Base-by-base conservation (phyloP, 768 basidiomycete species). In the Mycena crocata region DNA sequence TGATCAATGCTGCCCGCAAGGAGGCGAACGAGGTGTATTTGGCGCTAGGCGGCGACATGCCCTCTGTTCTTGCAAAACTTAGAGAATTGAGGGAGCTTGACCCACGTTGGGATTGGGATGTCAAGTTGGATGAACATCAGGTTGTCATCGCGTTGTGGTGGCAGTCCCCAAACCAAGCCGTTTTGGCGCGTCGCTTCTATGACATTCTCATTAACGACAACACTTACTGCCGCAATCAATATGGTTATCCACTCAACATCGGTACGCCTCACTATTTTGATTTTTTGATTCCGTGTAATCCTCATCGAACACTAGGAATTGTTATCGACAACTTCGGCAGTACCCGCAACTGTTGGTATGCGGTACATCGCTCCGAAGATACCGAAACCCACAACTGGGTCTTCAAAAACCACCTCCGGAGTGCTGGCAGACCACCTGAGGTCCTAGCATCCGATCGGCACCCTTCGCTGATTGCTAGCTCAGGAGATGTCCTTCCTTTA, bases 181-280 rank as follows among this genome's bases (percentile, higher is more conserved):
- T 70, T 1, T 69, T 79, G 13, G 56, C 69, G 3, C 40, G 56
- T 23, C 68, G 64, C 3, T 79, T 62, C 50, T 35, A 40, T 21
- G 78, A 81, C 69, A 64, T 81, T 28, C 66, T 81, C 8, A 73
- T 80, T 44, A 77, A 75, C 59, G 77, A 80, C 59, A 73, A 74
- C 42, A 70, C 76, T 10, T 74, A 78, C 60, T 73, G 75, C 32
- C 72, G 70, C 0, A 75, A 75, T 56, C 57, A 68, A 23, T 68
- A 72, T 63, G 69, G 68, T 2, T 77, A 73, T 58, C 72, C 78
- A 0, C 65, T 81, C 23, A 73, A 76, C 57, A 77, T 78, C 51
- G 78, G 76, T 1, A 35, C n/a, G n/a, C n/a, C n/a, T n/a, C n/a
- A n/a, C n/a, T 19, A 26, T 32, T 31, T 57, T 12, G 17, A 59